Evolutionary conservation across 176 grass and related monocot species (phyloP), one percentile per base, ranked within the genome.

Genomic region (Aegilops tauschii): DNA sequence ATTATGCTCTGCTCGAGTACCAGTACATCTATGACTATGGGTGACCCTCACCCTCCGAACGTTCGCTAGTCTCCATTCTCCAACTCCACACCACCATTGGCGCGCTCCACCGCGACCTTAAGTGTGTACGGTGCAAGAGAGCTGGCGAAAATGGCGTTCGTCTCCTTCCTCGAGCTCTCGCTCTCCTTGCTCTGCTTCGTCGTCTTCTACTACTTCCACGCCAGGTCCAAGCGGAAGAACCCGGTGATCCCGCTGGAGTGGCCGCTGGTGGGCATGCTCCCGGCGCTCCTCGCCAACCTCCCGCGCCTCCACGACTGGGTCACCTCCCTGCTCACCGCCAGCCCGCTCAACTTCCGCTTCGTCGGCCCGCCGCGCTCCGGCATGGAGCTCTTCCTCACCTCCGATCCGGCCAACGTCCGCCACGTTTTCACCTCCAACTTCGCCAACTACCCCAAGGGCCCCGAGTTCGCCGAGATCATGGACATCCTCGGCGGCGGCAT

Each of bases 401-500:
- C 64, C 56, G 91, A 95, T 64, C 95, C 91, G 6, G 82, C 76
- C 59, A 95, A 95, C 83, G 58, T 95, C 5, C 87, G 92, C 80
- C 95, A 98, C 69, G 32, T 98, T 59, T 98, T 98, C 89, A 95
- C 75, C 28, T 83, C 91, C 76, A 91, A 91, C 81, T 93, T 94
- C 76, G 11, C 61, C 37, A 97, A 95, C 66, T 98, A 95, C 83
- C 91, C 89, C 64, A 98, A 98, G 76, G 95, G 95, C 37, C 82
- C 65, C 36, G 93, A 98, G 80, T 95, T 92, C 71, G 72, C 50
- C 0, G 85, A 95, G 80, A 98, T 98, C 66, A 92, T 98, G 40
- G 95, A 98, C 77, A 49, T 98, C 89, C 83, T 98, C 56, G 95
- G 95, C 44, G 87, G 87, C 11, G 93, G 95, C 70, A 95, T 98